Base-by-base conservation (phyloP, 176 grass and related monocot species). In the Bromus sterilis region DNA sequence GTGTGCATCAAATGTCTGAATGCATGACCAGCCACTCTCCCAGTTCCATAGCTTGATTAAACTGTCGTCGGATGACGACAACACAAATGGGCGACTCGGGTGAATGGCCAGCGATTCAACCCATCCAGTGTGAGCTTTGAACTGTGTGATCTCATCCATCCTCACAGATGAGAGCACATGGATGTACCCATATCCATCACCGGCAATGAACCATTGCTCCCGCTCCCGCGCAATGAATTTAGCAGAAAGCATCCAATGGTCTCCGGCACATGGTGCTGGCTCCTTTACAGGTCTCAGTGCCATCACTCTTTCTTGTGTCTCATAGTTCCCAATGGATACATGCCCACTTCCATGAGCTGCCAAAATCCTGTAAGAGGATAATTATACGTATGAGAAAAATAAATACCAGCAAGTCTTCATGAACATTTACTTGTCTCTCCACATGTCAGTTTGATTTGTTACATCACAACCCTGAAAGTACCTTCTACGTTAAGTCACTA, bases 271-370 rank as follows among this genome's bases (percentile, higher is more conserved):
- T 55, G 51, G 20, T 7, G 51, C 51, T n/a, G 51, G 21, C 89
- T 58, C 85, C 81, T 56, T 85, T 76, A 62, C 85, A 77, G 61
- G 81, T 62, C 87, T 85, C 42, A 85, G 87, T 30, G 89, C 78
- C 48, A 87, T 88, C 65, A 82, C 81, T 77, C 75, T 49, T 78
- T 76, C 89, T 77, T 91, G 89, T 43, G 89, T 81, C 25, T 91
- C 85, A 74, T 91, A 88, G 64, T 88, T 91, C 89, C 89, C 87
- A 39, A 91, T 91, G 82, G 81, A 84, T 41, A 91, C 89, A 46
- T 78, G 87, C 73, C 85, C 89, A 77, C 69, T 78, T 76, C 87
- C 84, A 82, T 87, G 89, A 88, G 85, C 87, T 6, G 71, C 68
- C 16, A 91, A 82, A 82, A 91, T 91, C 89, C 85, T 91, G 76